phyloP scores from a whole-genome alignment of 2,329 filamentous ascomycete genomes.

The Fusarium mundagurra region DNA sequence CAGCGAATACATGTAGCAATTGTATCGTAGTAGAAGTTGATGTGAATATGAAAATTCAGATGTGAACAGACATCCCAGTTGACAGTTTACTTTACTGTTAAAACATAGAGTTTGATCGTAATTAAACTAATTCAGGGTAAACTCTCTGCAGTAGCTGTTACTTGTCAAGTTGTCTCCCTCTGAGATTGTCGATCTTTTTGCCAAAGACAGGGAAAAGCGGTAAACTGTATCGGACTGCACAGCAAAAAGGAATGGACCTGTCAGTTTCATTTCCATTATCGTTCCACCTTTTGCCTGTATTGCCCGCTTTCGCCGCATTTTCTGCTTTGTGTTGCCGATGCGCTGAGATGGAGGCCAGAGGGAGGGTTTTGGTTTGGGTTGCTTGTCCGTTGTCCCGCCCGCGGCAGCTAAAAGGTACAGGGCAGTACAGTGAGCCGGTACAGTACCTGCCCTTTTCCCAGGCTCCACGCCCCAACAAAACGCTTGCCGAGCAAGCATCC shows the following conservation, averaged over 20 bases:
- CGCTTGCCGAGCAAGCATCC: slow-evolving; percentile 36
- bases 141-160: not conserved
- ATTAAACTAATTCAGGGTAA: not conserved
- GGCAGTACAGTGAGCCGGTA: not conserved
- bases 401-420: not conserved
- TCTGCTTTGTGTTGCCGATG: slow-evolving; percentile 24
- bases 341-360: slow-evolving; percentile 16
- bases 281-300: slow-evolving; percentile 19
- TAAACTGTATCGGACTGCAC: not conserved
- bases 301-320: slow-evolving; percentile 23
- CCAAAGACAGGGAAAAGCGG: slow-evolving; percentile 24
- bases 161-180: slow-evolving; percentile 13
- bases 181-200: slow-evolving; percentile 25
- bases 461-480: slow-evolving; percentile 45
- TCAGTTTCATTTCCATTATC: slow-evolving; percentile 9
- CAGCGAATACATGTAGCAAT: not conserved
- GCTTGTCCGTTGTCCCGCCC: slow-evolving; percentile 18
- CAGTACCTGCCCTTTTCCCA: slow-evolving; percentile 19
- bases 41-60: not conserved
- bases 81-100: accelerated
- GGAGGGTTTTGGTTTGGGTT: not conserved
- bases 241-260: not conserved
- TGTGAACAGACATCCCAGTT: accelerated
- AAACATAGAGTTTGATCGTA: not conserved
- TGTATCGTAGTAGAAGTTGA: not conserved